Percentiles rank a stretch among this genome's conserved stretches.
phyloP scores from a whole-genome alignment of 768 basidiomycete species.

The Coprinopsis sp. region DNA sequence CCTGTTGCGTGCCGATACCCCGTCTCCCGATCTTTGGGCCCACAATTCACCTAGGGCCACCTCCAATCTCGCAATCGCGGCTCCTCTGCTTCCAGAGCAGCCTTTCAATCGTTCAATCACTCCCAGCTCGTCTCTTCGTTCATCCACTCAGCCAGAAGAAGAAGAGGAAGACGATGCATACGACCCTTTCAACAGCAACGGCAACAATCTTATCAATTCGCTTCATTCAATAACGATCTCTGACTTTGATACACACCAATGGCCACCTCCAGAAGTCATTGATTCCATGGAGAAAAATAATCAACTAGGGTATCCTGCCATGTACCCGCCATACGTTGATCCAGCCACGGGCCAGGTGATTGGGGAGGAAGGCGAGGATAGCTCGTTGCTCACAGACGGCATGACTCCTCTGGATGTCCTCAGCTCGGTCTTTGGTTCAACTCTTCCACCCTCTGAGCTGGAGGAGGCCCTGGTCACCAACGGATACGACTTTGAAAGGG shows the following conservation, averaged over 20 bases:
- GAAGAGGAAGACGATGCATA: slow-evolving; percentile 84
- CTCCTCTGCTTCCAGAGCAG: slow-evolving; percentile 78
- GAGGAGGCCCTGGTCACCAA: slow-evolving; percentile 88
- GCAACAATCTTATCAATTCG: slow-evolving; percentile 44
- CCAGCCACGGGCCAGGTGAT: slow-evolving; percentile 14
- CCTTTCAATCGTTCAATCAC: slow-evolving; percentile 50
- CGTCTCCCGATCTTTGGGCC: slow-evolving; percentile 89
- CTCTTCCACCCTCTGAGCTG: slow-evolving; percentile 83
- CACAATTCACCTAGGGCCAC: slow-evolving; percentile 65
- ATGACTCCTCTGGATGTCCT: slow-evolving; percentile 99
- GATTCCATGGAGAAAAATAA: slow-evolving; percentile 24
- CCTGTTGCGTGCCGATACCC: slow-evolving; percentile 64
- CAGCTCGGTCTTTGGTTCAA: slow-evolving; percentile 87
- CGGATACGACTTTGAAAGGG: slow-evolving; percentile 91
- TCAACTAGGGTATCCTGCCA: slow-evolving; percentile 25
- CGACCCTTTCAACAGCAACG: slow-evolving; percentile 62
- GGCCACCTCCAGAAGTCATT: slow-evolving; percentile 12
- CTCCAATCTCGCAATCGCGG: slow-evolving; percentile 88
- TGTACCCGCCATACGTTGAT: slow-evolving; percentile 9
- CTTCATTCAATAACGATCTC: slow-evolving; percentile 62
- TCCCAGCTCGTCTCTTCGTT: slow-evolving; percentile 65
- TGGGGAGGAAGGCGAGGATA: slow-evolving; percentile 41
- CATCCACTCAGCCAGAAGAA: slow-evolving; percentile 55
- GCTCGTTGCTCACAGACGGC: slow-evolving; percentile 71
- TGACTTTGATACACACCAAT: slow-evolving; percentile 56